Evolutionary conservation across 176 grass and related monocot genomes (phyloP).

Genomic region (Triticum timopheevii): DNA sequence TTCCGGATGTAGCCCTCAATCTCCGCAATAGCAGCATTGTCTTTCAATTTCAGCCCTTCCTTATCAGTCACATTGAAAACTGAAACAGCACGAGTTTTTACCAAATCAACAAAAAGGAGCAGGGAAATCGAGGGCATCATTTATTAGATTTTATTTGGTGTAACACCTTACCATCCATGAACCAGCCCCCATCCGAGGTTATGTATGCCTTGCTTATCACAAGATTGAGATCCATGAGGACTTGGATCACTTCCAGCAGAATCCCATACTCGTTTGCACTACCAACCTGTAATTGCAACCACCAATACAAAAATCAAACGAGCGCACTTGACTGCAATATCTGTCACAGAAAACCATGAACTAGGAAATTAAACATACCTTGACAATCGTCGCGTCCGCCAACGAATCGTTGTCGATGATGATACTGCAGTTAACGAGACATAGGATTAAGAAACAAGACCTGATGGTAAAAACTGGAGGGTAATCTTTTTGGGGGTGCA

Average conservation of each 20-base stretch:
- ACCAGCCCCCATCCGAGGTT: conserved; percentile 75
- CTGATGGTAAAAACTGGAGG: not conserved
- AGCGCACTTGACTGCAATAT: not conserved
- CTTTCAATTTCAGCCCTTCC: conserved; percentile 63
- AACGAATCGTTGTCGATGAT: conserved; percentile 64
- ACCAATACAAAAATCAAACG: not conserved
- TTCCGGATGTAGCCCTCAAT: conserved; percentile 57
- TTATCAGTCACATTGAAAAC: conserved; percentile 78
- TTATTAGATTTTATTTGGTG: not conserved
- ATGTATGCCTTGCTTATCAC: conserved; percentile 80
- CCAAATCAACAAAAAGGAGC: conserved; percentile 20
- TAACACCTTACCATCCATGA: conserved; percentile 73
- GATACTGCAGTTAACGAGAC: conserved; percentile 42
- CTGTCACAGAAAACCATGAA: not conserved
- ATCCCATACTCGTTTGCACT: conserved; percentile 78
- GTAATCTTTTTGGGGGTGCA: not conserved
- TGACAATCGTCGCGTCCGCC: conserved; percentile 61
- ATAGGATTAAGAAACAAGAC: conserved; percentile 16
- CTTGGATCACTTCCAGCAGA: conserved; percentile 74
- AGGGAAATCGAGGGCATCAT: not conserved
- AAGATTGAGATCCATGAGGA: conserved; percentile 76
- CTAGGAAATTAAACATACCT: conserved; percentile 38
- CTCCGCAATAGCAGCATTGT: conserved; percentile 23
- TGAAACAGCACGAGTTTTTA: conserved; percentile 21
- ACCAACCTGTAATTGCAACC: conserved; percentile 49